Evolutionary conservation across 768 basidiomycete genomes (phyloP).

Genomic region (Pulveroboletus frians): DNA sequence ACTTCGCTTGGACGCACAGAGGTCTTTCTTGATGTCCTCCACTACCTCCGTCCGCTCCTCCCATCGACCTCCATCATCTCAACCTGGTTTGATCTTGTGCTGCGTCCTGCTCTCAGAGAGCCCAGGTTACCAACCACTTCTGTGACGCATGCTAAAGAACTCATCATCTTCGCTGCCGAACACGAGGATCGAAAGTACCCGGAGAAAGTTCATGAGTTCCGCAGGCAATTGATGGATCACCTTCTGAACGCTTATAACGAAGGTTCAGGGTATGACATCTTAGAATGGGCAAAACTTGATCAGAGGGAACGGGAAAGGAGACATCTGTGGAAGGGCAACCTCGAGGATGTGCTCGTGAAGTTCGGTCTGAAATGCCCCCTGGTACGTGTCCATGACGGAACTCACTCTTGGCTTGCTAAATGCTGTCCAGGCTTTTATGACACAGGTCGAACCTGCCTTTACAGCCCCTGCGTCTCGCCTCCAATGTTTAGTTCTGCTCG

Average conservation of each 20-base stretch:
- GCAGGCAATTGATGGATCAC: slow-evolving; percentile 64
- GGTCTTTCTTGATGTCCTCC: slow-evolving; percentile 60
- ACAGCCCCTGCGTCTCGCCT: slow-evolving; percentile 55
- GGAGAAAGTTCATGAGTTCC: slow-evolving; percentile 59
- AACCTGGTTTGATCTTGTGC: slow-evolving; percentile 75
- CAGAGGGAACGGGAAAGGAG: slow-evolving; percentile 54
- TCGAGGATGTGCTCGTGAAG: slow-evolving; percentile 68
- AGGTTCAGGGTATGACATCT: slow-evolving; percentile 62
- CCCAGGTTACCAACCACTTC: slow-evolving; percentile 57
- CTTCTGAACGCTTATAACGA: slow-evolving; percentile 75
- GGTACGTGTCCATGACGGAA: slow-evolving; percentile 40
- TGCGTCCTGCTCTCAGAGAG: slow-evolving; percentile 74
- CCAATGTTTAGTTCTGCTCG: slow-evolving; percentile 64
- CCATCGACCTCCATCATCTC: slow-evolving; percentile 64
- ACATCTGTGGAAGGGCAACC: slow-evolving; percentile 68
- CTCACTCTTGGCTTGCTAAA: slow-evolving; percentile 8
- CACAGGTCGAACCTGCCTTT: slow-evolving; percentile 62
- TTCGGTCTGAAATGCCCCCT: slow-evolving; percentile 59
- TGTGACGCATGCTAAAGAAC: slow-evolving; percentile 63
- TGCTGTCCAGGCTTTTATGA: slow-evolving; percentile 56
- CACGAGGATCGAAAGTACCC: slow-evolving; percentile 38
- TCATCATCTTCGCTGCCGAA: slow-evolving; percentile 59
- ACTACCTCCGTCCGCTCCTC: slow-evolving; percentile 56
- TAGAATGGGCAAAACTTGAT: slow-evolving; percentile 71
- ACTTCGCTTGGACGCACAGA: slow-evolving; percentile 57